phyloP scores from a whole-genome alignment of 768 basidiomycete species.

The Mycena latifolia region DNA sequence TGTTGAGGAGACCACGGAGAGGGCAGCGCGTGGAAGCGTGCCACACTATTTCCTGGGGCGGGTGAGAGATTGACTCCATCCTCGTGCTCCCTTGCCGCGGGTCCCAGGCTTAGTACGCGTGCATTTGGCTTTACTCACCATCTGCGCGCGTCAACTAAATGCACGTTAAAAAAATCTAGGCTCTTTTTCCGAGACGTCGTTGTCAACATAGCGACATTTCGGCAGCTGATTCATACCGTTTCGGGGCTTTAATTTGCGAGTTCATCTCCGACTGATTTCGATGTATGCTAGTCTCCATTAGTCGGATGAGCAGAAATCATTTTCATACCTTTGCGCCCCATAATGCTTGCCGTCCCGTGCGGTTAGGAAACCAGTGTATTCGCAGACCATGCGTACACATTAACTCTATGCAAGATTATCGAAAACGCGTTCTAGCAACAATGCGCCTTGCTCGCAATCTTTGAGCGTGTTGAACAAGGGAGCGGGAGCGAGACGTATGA shows the following conservation, averaged over 20 bases:
- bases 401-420: slow-evolving; percentile 35
- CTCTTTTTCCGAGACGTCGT: not conserved
- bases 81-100: slow-evolving; percentile 22
- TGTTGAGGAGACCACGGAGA: not conserved
- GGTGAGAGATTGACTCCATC: slow-evolving; percentile 16
- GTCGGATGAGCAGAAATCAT: not conserved
- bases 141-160: slow-evolving; percentile 8
- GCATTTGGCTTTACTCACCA: slow-evolving; percentile 8
- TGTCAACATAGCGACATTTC: not conserved
- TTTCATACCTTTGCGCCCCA: not conserved
- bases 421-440: slow-evolving; percentile 72
- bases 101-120: slow-evolving; percentile 6
- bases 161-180: slow-evolving; percentile 8
- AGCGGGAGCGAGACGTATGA: slow-evolving; percentile 89
- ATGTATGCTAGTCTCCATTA: slow-evolving; percentile 9
- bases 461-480: slow-evolving; percentile 88
- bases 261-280: slow-evolving; percentile 27
- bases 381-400: slow-evolving; percentile 3
- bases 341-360: not conserved
- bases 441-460: slow-evolving; percentile 82
- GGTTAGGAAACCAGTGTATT: not conserved
- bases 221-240: not conserved
- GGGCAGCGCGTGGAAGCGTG: slow-evolving; percentile 6
- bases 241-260: slow-evolving; percentile 19
- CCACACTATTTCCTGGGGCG: slow-evolving; percentile 6